phyloP scores from a whole-genome alignment of 78 protist species.

The Dictyostelium brefeldianum region DNA sequence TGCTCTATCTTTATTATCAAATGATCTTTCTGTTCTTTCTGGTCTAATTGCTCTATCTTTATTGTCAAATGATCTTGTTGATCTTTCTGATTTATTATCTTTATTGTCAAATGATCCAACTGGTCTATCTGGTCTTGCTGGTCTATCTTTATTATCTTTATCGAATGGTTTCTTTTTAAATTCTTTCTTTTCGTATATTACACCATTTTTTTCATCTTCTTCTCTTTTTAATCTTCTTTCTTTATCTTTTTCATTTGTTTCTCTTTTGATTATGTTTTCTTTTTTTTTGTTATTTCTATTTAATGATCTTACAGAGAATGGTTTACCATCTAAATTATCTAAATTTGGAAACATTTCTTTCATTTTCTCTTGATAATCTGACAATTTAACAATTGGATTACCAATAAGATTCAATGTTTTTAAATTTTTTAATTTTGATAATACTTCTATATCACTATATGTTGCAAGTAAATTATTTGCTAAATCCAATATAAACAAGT shows the following conservation, averaged over 20 bases:
- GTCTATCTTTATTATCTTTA: neutral
- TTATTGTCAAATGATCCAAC: too few relatives aligned
- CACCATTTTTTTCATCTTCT: slow-evolving; percentile 13
- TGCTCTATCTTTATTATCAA: neutral
- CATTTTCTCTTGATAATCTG: slow-evolving; percentile 20
- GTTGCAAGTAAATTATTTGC: slow-evolving; percentile 33
- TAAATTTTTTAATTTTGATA: slow-evolving; percentile 31
- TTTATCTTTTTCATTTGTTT: neutral
- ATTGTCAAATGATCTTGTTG: neutral
- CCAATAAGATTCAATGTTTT: slow-evolving; percentile 46
- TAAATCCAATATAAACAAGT: slow-evolving; percentile 36
- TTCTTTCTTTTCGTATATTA: neutral
- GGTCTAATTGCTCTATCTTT: neutral
- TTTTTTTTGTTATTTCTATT: slow-evolving; percentile 26
- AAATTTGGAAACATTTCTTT: slow-evolving; percentile 38
- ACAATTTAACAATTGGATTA: neutral
- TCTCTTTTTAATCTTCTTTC: neutral
- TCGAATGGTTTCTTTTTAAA: neutral
- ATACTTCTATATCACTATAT: slow-evolving; percentile 47
- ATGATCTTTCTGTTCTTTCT: neutral
- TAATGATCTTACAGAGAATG: slow-evolving; percentile 38
- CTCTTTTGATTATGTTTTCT: slow-evolving; percentile 16
- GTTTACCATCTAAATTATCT: slow-evolving; percentile 51
- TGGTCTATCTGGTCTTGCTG: neutral
- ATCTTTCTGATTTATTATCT: neutral